phyloP scores from a whole-genome alignment of 1,284 basidiomycete species.

The Apiotrichum gracile region DNA sequence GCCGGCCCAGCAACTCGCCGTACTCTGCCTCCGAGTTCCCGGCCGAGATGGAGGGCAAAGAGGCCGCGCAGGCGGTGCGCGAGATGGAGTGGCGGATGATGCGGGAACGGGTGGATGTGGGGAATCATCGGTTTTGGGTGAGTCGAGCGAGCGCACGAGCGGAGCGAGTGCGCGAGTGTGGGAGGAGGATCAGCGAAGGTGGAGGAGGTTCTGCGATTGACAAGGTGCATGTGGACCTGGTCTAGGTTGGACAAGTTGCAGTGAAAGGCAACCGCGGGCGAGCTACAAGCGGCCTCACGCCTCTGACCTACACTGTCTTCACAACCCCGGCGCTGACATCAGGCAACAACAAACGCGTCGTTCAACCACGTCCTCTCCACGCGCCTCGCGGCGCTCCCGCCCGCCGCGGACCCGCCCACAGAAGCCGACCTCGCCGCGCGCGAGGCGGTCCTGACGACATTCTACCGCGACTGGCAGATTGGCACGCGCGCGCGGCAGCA shows the following conservation, averaged over 20 bases:
- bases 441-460: slow-evolving; percentile 35
- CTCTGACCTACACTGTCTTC: too few relatives aligned
- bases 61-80: slow-evolving; percentile 24
- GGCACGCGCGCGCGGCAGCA: slow-evolving; percentile 29
- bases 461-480: slow-evolving; percentile 45
- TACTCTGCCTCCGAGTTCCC: slow-evolving; percentile 41
- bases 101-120: slow-evolving; percentile 39
- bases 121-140: slow-evolving; percentile 45
- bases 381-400: slow-evolving; percentile 31
- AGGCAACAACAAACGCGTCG: slow-evolving; percentile 34
- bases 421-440: slow-evolving; percentile 24
- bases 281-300: too few relatives aligned
- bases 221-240: too few relatives aligned
- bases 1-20: slow-evolving; percentile 31
- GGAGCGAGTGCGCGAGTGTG: not conserved
- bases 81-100: slow-evolving; percentile 38
- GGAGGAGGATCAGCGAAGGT: not conserved
- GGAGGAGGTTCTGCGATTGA: too few relatives aligned
- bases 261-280: too few relatives aligned
- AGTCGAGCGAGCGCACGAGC: too few relatives aligned
- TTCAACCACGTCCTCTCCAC: slow-evolving; percentile 33
- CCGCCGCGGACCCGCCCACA: slow-evolving; percentile 30
- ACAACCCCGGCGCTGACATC: slow-evolving; percentile 1
- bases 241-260: too few relatives aligned
- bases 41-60: not conserved